These are phyloP conservation scores for Aspergillus fumigatiaffinis DNA, from an alignment of 2,329 filamentous ascomycete species.

Conservation along the genomic window DNA sequence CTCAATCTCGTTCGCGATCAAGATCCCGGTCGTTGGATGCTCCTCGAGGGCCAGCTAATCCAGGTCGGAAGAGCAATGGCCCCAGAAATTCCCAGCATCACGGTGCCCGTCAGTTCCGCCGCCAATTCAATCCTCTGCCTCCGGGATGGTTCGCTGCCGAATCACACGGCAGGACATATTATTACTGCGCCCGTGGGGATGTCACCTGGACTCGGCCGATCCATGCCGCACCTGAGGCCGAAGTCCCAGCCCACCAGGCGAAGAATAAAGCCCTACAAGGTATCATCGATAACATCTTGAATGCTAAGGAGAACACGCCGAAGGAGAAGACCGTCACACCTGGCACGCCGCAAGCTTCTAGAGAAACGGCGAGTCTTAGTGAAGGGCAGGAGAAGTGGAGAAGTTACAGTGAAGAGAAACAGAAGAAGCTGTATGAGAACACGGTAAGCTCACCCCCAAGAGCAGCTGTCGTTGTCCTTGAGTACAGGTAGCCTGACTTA, in stretches of 20 bases:
- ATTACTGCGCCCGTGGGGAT: conserved; percentile 72
- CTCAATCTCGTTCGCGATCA: conserved; percentile 48
- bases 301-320: conserved; percentile 57
- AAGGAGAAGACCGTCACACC: conserved; percentile 53
- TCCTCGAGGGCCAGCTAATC: conserved; percentile 40
- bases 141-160: conserved; percentile 80
- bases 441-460: conserved; percentile 59
- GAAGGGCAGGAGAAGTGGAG: conserved; percentile 47
- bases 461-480: background rate
- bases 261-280: conserved; percentile 76
- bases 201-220: conserved; percentile 82
- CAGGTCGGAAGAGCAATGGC: conserved; percentile 51
- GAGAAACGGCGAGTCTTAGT: conserved; percentile 49
- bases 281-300: conserved; percentile 80
- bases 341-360: conserved; percentile 62
- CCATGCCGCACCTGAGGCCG: conserved; percentile 60
- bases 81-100: conserved; percentile 58
- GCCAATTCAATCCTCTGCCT: conserved; percentile 60
- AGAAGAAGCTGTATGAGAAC: conserved; percentile 92
- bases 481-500: conserved; percentile 11
- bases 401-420: conserved; percentile 65
- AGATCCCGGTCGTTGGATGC: conserved; percentile 45
- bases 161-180: conserved; percentile 74
- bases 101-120: conserved; percentile 54
- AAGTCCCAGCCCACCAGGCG: conserved; percentile 62